Evolutionary conservation across 139 green algal genomes (phyloP), one percentile per base, ranked within the genome.

Genomic region (Asterochloris erici): DNA sequence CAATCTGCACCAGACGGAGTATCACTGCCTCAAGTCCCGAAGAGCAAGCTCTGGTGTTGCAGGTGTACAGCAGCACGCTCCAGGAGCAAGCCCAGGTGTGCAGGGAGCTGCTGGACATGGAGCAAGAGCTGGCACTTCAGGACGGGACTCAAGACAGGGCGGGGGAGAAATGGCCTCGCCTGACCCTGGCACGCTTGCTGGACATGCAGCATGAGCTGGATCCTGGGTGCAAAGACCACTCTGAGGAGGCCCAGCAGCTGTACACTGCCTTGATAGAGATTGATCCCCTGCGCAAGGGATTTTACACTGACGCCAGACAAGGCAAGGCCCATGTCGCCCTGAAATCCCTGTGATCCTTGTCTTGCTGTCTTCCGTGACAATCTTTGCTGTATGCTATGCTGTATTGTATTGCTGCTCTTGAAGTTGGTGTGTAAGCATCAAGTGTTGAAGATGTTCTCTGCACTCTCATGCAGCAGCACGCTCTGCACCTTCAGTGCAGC

Each of bases 111-210:
- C 62, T 91, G 38, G 75, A 84, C 9, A 63, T 87, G 15, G 89
- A 92, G 83, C 68, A 84, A 14, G 47, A 70, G 54, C 54, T 54
- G 62, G 38, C 28, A 63, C 16, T 17, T 21, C 15, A 54, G 11
- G 63, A 14, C 23, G 60, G 54, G 21, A 2, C 21, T 63, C 69
- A 81, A 9, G 84, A 88, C 63, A 77, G 68, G 14, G 64, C 23
- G 38, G 61, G 73, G 13, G 83, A 88, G 17, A 97, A 96, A 78
- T 97, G 95, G 95, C 91, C 94, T n/a, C 80, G 96, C 64, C 90
- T 98, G 14, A 96, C 91, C 0, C 79, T 93, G 73, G 91, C 92
- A 14, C 75, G 90, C 1, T 82, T 98, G 23, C 86, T 83, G n/a
- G 89, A 95, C 86, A 82, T 93, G 64, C 87, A 92, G 82, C 62